Percentiles rank a stretch among this genome's conserved stretches.
These are phyloP conservation scores for Ottelia alismoides DNA, from an alignment of 106 monocot genomes.

Conservation along the genomic window DNA sequence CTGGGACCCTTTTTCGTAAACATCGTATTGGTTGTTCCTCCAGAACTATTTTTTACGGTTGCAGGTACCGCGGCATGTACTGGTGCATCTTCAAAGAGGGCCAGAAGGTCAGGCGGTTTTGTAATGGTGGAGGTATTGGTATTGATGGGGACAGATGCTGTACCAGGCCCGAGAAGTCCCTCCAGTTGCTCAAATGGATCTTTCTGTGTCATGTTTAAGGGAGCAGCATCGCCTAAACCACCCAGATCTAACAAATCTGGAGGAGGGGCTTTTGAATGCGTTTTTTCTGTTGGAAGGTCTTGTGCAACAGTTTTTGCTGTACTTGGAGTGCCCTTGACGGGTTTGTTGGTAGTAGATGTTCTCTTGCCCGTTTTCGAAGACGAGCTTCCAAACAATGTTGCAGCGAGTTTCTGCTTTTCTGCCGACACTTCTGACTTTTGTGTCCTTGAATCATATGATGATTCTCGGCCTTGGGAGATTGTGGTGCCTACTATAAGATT, in stretches of 20 bases:
- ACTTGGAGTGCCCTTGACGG: conserved; percentile 19
- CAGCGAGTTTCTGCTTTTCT: conserved; percentile 91
- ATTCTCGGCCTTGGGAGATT: conserved; percentile 21
- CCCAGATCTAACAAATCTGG: conserved; percentile 87
- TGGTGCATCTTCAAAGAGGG: no score
- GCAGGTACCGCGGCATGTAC: no score
- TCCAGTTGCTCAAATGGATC: conserved; percentile 89
- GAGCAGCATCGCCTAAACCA: conserved; percentile 21
- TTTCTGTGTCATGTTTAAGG: conserved; percentile 12
- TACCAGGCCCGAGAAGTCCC: conserved; percentile 70
- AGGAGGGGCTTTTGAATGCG: conserved; percentile 29
- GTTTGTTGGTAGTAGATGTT: conserved; percentile 25
- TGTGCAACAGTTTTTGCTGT: conserved; percentile 7
- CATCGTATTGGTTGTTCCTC: no score
- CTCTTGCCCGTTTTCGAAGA: conserved; percentile 51
- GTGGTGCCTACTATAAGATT: conserved; percentile 16
- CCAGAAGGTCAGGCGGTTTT: no score
- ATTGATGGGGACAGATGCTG: no score
- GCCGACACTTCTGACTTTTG: conserved; percentile 46
- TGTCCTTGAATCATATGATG: conserved; percentile 31
- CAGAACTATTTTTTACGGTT: no score
- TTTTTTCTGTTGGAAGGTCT: conserved; percentile 19
- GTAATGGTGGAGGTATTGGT: no score
- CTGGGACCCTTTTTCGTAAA: no score
- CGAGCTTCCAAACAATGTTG: conserved; percentile 76